Evolutionary conservation across 352 stramenopile species (phyloP).

Genomic region (Pythium apleroticum): DNA sequence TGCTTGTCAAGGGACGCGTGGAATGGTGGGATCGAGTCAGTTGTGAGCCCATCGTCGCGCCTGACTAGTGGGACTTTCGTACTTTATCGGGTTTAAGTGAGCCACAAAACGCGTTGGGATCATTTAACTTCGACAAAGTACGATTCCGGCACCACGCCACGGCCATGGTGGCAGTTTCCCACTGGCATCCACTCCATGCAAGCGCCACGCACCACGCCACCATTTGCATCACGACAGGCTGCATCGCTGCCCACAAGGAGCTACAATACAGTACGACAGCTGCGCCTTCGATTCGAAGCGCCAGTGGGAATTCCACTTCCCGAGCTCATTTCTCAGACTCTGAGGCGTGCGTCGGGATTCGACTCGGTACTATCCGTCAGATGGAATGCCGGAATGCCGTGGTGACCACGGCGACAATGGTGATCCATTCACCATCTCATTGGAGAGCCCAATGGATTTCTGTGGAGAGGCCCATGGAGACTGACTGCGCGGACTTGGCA

Average conservation of each 20-base stretch:
- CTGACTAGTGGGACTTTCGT: neutral
- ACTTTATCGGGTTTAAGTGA: neutral
- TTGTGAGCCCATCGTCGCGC: neutral
- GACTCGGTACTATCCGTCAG: constrained; percentile 8
- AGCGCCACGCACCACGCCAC: neutral
- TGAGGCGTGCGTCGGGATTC: neutral
- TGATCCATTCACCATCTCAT: too few species aligned
- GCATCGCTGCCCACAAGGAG: too few species aligned
- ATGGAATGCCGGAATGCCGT: neutral
- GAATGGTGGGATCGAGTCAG: constrained; percentile 3
- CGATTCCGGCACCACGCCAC: constrained; percentile 4
- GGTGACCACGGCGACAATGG: too few species aligned
- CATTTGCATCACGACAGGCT: neutral
- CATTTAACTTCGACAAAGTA: neutral
- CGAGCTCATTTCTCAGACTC: neutral
- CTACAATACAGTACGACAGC: neutral
- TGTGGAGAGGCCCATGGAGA: too few species aligned
- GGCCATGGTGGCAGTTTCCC: neutral
- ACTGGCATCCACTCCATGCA: neutral
- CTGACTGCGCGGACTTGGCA: too few species aligned
- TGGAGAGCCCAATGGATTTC: too few species aligned
- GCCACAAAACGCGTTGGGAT: too few species aligned
- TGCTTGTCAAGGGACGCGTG: constrained; percentile 7
- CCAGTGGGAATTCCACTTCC: neutral
- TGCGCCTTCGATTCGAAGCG: neutral